Evolutionary conservation across 257 asterid genomes (phyloP).

Genomic region (Solanum dulcamara): DNA sequence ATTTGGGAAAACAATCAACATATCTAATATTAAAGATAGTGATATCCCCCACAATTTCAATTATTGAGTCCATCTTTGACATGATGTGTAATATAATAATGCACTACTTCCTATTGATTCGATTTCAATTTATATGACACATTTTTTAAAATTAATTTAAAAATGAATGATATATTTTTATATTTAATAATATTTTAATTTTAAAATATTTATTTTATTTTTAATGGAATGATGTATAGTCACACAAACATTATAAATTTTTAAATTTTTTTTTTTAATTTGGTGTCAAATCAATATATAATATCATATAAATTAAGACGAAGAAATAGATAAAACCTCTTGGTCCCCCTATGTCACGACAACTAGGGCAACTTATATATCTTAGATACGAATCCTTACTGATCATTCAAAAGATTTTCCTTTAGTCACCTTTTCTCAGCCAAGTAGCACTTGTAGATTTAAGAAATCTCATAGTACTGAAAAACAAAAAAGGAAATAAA

Average conservation of each 20-base stretch:
- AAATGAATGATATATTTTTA: no score
- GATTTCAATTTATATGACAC: no score
- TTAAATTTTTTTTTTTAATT: rapidly evolving
- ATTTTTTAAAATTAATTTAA: no score
- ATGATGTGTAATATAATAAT: background rate
- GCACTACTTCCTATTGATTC: no score
- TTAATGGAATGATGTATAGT: no score
- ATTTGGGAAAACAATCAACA: background rate
- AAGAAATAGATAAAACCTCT: background rate
- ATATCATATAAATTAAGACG: no score
- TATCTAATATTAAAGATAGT: background rate
- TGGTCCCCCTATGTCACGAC: background rate
- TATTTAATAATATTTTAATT: no score
- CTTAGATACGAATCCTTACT: background rate
- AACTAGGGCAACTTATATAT: background rate
- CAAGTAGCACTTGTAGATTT: background rate
- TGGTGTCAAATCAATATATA: no score
- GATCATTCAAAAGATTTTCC: background rate
- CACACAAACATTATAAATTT: no score
- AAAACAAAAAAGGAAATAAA: background rate
- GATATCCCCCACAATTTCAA: background rate
- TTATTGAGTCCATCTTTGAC: background rate
- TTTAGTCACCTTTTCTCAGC: background rate
- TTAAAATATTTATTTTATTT: no score
- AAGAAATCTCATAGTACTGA: background rate